phyloP scores from a whole-genome alignment of 352 stramenopile species.

The Discostella stelligera region DNA sequence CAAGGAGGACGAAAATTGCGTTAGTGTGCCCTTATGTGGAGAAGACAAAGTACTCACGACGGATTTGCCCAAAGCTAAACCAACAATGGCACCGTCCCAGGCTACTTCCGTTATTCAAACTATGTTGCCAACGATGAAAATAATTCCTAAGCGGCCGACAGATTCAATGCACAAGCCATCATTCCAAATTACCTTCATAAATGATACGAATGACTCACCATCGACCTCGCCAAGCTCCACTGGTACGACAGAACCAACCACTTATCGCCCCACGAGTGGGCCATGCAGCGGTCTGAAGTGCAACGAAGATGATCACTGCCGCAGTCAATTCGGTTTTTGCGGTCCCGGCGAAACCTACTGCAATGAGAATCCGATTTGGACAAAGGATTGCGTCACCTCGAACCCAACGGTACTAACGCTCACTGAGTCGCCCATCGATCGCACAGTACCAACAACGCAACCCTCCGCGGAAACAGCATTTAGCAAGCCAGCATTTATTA shows the following conservation, averaged over 20 bases:
- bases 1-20: slow-evolving; percentile 30
- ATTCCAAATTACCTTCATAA: neutral
- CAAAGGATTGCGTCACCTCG: slow-evolving; percentile 35
- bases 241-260: slow-evolving; percentile 25
- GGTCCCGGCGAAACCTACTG: slow-evolving; percentile 46
- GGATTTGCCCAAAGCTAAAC: neutral
- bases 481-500: slow-evolving; percentile 14
- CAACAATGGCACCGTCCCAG: neutral
- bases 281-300: slow-evolving; percentile 40
- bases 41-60: neutral
- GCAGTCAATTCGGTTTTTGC: slow-evolving; percentile 50
- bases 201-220: neutral
- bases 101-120: neutral
- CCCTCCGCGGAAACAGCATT: neutral
- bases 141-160: neutral
- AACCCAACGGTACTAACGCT: neutral
- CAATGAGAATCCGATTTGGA: slow-evolving; percentile 42
- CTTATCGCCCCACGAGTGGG: slow-evolving; percentile 25
- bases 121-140: neutral
- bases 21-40: slow-evolving; percentile 31
- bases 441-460: neutral
- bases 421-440: slow-evolving; percentile 4
- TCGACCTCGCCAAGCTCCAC: neutral
- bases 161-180: neutral
- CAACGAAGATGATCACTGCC: slow-evolving; percentile 37